Conservation (phyloP, 1,284 basidiomycete species). For the Papiliotrema flavescens region DNA sequence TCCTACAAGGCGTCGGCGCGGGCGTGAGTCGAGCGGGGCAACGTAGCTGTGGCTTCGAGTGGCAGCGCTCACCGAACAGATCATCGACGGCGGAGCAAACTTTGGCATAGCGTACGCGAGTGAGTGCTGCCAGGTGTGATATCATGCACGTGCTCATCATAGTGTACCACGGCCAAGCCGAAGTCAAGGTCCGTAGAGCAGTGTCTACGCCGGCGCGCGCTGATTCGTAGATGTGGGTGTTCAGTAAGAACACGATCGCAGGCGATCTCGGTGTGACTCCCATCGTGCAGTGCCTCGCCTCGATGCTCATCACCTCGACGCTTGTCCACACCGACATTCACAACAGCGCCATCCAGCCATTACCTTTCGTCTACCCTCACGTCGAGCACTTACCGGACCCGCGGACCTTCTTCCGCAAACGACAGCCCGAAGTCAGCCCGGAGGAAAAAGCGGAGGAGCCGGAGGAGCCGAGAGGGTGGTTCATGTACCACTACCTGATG, state of each 20-base stretch:
- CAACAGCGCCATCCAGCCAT: slow-evolving; percentile 36
- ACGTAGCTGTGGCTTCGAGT: neutral
- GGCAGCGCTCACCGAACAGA: slow-evolving; percentile 4
- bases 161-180: slow-evolving; percentile 42
- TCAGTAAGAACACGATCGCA: slow-evolving; percentile 43
- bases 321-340: slow-evolving; percentile 50
- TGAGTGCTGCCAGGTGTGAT: slow-evolving; percentile 11
- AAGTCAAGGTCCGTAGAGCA: slow-evolving; percentile 16
- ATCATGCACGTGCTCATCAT: neutral
- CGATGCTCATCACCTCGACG: slow-evolving; percentile 49
- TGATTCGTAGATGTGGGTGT: slow-evolving; percentile 44
- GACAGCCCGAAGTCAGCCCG: neutral
- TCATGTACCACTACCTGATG: slow-evolving; percentile 42
- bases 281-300: slow-evolving; percentile 43
- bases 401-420: slow-evolving; percentile 5
- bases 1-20: slow-evolving; percentile 40
- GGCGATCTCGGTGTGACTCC: slow-evolving; percentile 50
- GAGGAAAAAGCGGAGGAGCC: neutral
- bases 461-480: neutral
- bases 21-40: slow-evolving; percentile 16
- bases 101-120: slow-evolving; percentile 48
- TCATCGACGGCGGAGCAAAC: slow-evolving; percentile 47
- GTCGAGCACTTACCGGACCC: slow-evolving; percentile 48
- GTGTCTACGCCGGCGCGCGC: neutral
- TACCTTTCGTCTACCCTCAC: slow-evolving; percentile 49